Base-by-base conservation (phyloP, 164 flowering plant genomes). In the Saururus chinensis region DNA sequence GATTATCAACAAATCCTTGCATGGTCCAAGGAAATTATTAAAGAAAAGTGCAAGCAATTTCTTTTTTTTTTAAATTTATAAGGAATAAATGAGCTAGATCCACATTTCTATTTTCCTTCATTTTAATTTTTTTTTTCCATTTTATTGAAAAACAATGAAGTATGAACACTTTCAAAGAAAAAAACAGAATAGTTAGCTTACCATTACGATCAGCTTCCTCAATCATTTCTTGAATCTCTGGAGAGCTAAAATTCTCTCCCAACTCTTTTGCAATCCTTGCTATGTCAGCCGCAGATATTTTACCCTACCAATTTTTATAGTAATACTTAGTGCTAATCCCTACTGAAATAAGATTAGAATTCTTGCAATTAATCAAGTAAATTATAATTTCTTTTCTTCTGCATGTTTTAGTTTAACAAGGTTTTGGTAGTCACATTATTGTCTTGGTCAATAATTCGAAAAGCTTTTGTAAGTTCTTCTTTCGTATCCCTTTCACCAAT, bases 401-500 rank as follows among this genome's bases (percentile, higher is more conserved):
- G n/a, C n/a, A n/a, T n/a, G n/a, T n/a, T n/a, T n/a, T n/a, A n/a
- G n/a, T n/a, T n/a, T n/a, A 45, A 45, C 11, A 45, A 53, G n/a
- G 35, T 8, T 25, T 45, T 7, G 49, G 30, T 60, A 35, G 24
- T 70, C 57, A 93, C 99, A 83, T 89, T 86, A 13, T 84, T 80
- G 70, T 95, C 99, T 57, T 74, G 88, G 74, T 91, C 99, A 70
- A 95, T 81, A 23, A 89, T 78, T 8, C 68, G 79, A 62, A 95
- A 95, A 51, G 99, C 97, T 73, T 87, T 95, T 78, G 71, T 80
- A 21, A 91, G 92, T 75, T 95, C 99, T 68, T 95, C 97, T 74
- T 83, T 95, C 6, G 87, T 77, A 74, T 91, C 97, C 73, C 97
- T 82, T 80, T 91, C 97, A 52, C 99, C 97, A 66, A 95, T 83